Evolutionary conservation across 164 flowering plant species (phyloP), one percentile per base, ranked within the genome.

Genomic region (Magnolia officinalis): DNA sequence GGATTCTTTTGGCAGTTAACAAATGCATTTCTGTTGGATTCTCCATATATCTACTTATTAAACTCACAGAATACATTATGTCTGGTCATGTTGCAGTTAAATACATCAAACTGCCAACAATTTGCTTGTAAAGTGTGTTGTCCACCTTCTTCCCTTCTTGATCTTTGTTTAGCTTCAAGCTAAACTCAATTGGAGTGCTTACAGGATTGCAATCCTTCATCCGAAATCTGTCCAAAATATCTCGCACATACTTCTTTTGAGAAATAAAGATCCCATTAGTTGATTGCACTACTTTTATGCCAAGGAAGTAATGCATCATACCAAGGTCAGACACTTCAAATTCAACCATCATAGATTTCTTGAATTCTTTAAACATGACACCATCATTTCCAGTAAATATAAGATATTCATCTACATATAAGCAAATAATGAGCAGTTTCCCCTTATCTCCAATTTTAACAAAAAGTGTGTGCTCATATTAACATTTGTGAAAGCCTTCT

Each of bases 331-430:
- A 52, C 73, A 68, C 45, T 4, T 68, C 80, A 78, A 68, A 23
- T 68, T 69, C 69, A 70, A 20, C 11, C 64, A 67, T 70, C 51
- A 74, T 70, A 63, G 68, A 67, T 10, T 68, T 31, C 70, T 78
- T 74, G 24, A 74, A 73, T 5, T 29, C 24, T 1, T 24, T 26
- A 70, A 74, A 6, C 72, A 69, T 70, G 26, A 14, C 63, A 14
- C 26, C 45, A 70, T 69, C 71, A 78, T 69, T 74, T 9, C 65
- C 24, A 45, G 70, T 63, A 61, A 31, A 78, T 2, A 74, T 78
- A 8, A 78, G 68, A 63, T n/a, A n/a, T n/a, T 74, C 74, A 59
- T 78, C 77, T 9, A 74, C 61, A 70, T 74, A 65, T 65, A 72
- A 14, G 50, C 37, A 71, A 1, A 51, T 55, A 50, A 66, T 51